These are phyloP conservation scores for Phialophora expanda DNA, from an alignment of 2,329 filamentous ascomycete genomes.

Conservation along the genomic window DNA sequence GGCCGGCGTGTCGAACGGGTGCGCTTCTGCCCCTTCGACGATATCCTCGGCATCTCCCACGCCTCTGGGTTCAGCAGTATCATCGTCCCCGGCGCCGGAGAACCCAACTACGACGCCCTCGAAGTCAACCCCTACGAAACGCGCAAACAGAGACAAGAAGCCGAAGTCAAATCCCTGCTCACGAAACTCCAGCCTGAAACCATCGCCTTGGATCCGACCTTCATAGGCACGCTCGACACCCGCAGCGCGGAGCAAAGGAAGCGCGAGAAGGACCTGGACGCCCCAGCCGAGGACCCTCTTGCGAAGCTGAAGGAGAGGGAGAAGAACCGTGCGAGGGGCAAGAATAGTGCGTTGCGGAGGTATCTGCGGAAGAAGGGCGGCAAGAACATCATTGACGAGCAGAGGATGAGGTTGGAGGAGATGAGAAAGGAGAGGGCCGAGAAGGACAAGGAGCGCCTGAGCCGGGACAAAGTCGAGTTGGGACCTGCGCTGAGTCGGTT, in stretches of 20 bases:
- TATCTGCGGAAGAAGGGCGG: conserved; percentile 89
- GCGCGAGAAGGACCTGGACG: conserved; percentile 79
- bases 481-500: conserved; percentile 88
- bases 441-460: conserved; percentile 69
- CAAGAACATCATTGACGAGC: conserved; percentile 96
- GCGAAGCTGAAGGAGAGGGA: conserved; percentile 58
- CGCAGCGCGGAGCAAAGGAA: conserved; percentile 77
- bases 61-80: conserved; percentile 85
- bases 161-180: conserved; percentile 84
- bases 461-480: conserved; percentile 73
- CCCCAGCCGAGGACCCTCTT: conserved; percentile 64
- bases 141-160: conserved; percentile 86
- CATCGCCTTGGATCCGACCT: conserved; percentile 93
- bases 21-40: conserved; percentile 92
- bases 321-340: conserved; percentile 77
- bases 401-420: conserved; percentile 83
- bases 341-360: conserved; percentile 86
- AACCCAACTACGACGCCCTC: conserved; percentile 92
- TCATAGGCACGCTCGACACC: conserved; percentile 84
- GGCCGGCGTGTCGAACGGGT: conserved; percentile 80
- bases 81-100: conserved; percentile 91
- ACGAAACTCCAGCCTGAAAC: conserved; percentile 97
- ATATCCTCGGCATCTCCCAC: conserved; percentile 85
- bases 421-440: conserved; percentile 72
- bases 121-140: conserved; percentile 97